A percentile compares a stretch with the other conserved stretches of the same genome.
Conservation (phyloP, 2,329 filamentous ascomycete genomes). For the Colletotrichum sp. region DNA sequence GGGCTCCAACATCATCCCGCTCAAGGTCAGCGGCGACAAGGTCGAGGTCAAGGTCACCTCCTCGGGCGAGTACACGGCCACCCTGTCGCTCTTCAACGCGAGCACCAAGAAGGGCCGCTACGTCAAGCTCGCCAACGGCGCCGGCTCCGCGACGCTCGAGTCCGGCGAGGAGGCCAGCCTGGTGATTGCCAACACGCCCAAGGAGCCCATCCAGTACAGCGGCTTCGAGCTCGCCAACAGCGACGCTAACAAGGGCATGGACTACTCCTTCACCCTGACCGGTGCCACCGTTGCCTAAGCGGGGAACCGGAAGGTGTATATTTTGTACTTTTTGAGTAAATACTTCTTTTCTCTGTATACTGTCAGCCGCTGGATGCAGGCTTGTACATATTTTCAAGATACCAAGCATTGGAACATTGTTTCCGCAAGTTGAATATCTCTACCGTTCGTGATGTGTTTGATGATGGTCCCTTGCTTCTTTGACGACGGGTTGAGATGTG, state of each 20-base stretch:
- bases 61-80: slow-evolving; percentile 42
- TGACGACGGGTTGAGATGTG: rapidly evolving
- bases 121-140: slow-evolving; percentile 35
- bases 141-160: slow-evolving; percentile 36
- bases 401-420: neutral
- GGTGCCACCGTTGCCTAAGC: slow-evolving; percentile 29
- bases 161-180: slow-evolving; percentile 46
- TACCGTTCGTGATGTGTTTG: rapidly evolving
- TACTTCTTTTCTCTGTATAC: neutral
- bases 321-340: neutral
- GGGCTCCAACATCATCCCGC: slow-evolving; percentile 54
- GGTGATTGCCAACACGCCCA: slow-evolving; percentile 54
- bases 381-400: neutral
- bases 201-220: slow-evolving; percentile 46
- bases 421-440: neutral
- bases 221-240: slow-evolving; percentile 40
- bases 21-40: slow-evolving; percentile 38
- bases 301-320: rapidly evolving
- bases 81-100: slow-evolving; percentile 38
- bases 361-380: neutral
- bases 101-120: slow-evolving; percentile 39
- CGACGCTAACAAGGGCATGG: slow-evolving; percentile 40
- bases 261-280: slow-evolving; percentile 40
- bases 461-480: neutral
- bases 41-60: slow-evolving; percentile 39